Percentiles rank a stretch among this genome's conserved stretches.
Evolutionary conservation across 768 basidiomycete species (phyloP).

Genomic region (Mycena vulgaris): DNA sequence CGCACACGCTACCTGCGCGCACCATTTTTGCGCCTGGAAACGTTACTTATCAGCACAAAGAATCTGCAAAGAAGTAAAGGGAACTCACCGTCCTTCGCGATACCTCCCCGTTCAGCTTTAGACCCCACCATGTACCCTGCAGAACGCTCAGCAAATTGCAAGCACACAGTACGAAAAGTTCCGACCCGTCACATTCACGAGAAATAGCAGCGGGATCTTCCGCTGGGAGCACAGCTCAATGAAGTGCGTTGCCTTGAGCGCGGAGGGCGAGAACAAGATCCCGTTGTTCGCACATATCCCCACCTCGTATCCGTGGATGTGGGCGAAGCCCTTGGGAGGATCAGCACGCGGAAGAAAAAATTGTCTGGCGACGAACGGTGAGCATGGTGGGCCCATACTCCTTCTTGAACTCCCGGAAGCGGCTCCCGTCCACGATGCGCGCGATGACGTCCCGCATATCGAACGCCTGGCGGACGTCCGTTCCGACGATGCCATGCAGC

Average conservation of each 20-base stretch:
- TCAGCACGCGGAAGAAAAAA: slow-evolving; percentile 1
- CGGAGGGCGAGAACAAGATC: slow-evolving; percentile 94
- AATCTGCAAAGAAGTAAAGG: not conserved
- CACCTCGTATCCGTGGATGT: slow-evolving; percentile 90
- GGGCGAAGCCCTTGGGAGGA: slow-evolving; percentile 80
- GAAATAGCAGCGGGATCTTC: slow-evolving; percentile 89
- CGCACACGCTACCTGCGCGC: slow-evolving; percentile 92
- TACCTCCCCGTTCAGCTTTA: slow-evolving; percentile 94
- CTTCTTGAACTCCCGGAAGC: slow-evolving; percentile 95
- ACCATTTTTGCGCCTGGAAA: slow-evolving; percentile 91
- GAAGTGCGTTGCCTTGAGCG: slow-evolving; percentile 95
- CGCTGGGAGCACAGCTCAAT: slow-evolving; percentile 95
- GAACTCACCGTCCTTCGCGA: slow-evolving; percentile 85
- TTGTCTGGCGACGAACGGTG: slow-evolving; percentile 67
- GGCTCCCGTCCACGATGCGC: slow-evolving; percentile 91
- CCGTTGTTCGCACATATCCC: slow-evolving; percentile 97
- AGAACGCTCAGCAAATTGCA: slow-evolving; percentile 24
- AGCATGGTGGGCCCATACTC: slow-evolving; percentile 94
- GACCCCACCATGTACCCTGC: slow-evolving; percentile 96
- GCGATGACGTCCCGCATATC: slow-evolving; percentile 97
- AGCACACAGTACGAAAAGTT: not conserved
- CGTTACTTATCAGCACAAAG: slow-evolving; percentile 16
- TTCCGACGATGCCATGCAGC: slow-evolving; percentile 92
- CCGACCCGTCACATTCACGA: slow-evolving; percentile 93
- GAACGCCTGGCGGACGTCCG: slow-evolving; percentile 89